These are phyloP conservation scores for Trichaptum fuscoviolaceum DNA, from an alignment of 768 basidiomycete species.

Conservation along the genomic window DNA sequence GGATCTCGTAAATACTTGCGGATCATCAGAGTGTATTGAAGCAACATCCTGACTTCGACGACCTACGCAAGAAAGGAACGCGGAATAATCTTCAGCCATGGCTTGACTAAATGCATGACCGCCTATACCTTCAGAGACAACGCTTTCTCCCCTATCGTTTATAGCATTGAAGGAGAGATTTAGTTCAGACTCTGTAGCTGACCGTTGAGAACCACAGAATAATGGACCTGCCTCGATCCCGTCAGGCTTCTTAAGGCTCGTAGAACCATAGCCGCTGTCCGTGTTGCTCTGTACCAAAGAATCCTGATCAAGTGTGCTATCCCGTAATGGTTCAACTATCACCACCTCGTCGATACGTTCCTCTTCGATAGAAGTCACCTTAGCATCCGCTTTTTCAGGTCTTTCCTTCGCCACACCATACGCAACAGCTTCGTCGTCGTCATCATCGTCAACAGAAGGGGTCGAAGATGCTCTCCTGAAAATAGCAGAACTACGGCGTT, in stretches of 20 bases:
- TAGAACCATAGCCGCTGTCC: background rate
- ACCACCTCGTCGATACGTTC: background rate
- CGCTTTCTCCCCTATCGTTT: background rate
- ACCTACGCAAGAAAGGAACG: conserved; percentile 1
- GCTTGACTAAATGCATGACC: conserved; percentile 1
- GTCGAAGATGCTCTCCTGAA: conserved; percentile 20
- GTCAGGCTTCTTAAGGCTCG: background rate
- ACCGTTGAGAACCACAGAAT: background rate
- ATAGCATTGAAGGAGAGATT: background rate
- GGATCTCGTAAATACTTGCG: background rate
- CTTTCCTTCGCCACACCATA: background rate
- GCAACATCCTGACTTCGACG: background rate
- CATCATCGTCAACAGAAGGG: conserved; percentile 23
- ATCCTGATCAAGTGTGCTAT: background rate
- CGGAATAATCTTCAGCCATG: background rate
- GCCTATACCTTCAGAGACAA: background rate
- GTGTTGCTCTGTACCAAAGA: background rate
- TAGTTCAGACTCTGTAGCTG: background rate
- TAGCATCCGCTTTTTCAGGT: background rate
- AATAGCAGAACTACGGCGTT: conserved; percentile 27
- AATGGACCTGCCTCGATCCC: conserved; percentile 1
- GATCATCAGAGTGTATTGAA: background rate
- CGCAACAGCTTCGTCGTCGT: conserved; percentile 17
- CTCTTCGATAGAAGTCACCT: background rate
- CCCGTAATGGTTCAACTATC: background rate